Evolutionary conservation across 768 basidiomycete genomes (phyloP).

Genomic region (Lactarius trivialis): DNA sequence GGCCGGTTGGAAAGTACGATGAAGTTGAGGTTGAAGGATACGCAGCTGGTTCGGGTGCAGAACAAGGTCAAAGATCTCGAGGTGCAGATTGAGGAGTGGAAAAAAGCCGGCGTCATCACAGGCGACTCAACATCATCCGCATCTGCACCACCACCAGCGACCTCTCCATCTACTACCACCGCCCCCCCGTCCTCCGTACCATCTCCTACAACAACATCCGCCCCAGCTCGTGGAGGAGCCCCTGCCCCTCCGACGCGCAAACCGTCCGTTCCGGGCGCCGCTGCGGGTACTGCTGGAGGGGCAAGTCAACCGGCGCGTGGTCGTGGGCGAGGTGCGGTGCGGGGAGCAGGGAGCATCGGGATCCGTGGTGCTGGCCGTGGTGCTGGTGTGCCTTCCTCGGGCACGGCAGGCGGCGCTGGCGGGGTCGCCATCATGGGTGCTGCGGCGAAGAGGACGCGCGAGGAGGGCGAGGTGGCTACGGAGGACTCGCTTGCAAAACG

Average conservation of each 20-base stretch:
- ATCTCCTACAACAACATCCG: constrained; percentile 26
- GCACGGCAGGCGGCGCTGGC: not conserved
- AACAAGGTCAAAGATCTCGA: constrained; percentile 63
- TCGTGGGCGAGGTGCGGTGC: constrained; percentile 18
- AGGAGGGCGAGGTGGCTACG: constrained; percentile 14
- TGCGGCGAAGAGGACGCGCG: constrained; percentile 21
- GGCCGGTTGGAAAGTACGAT: constrained; percentile 58
- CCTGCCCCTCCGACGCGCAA: not conserved
- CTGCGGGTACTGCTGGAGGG: not conserved
- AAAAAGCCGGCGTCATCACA: constrained; percentile 42
- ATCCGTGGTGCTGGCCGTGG: constrained; percentile 20
- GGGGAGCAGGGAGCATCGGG: constrained; percentile 8
- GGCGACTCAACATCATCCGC: not conserved
- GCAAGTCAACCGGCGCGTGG: constrained; percentile 11
- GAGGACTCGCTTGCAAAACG: constrained; percentile 22
- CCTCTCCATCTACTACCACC: constrained; percentile 14
- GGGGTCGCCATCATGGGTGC: constrained; percentile 22
- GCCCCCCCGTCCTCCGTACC: constrained; percentile 26
- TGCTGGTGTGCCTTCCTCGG: not conserved
- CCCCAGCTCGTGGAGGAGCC: constrained; percentile 16
- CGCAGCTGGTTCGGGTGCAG: constrained; percentile 56
- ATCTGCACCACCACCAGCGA: constrained; percentile 6
- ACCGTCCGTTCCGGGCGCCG: not conserved
- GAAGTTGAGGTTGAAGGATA: constrained; percentile 65
- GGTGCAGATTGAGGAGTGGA: constrained; percentile 51